These are phyloP conservation scores for Saccharomyces kudriavzevii DNA, from an alignment of 805 yeast genomes.

Conservation along the genomic window DNA sequence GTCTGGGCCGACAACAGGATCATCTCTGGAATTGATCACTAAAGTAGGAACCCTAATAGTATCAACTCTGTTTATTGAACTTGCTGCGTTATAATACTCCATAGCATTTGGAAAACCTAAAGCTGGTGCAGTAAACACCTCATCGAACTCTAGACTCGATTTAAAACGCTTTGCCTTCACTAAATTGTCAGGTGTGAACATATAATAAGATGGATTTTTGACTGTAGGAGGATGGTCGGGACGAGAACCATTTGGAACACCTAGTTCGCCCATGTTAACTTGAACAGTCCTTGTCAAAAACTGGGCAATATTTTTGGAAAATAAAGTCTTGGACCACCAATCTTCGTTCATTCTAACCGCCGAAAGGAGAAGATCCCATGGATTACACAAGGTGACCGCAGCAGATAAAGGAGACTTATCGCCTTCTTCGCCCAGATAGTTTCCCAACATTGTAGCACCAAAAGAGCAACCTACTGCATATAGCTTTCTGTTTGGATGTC, in stretches of 20 bases:
- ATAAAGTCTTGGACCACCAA: constrained; percentile 35
- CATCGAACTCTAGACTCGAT: constrained; percentile 51
- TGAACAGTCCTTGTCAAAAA: constrained; percentile 38
- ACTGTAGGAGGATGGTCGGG: constrained; percentile 12
- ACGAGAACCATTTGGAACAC: constrained; percentile 9
- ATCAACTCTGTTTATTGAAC: constrained; percentile 51
- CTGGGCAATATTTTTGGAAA: constrained; percentile 35
- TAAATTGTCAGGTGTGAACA: constrained; percentile 29
- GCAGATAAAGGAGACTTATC: constrained; percentile 46
- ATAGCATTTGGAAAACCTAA: constrained; percentile 55
- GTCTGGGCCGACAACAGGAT: constrained; percentile 45
- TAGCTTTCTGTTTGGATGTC: constrained; percentile 56
- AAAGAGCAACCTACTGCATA: constrained; percentile 63
- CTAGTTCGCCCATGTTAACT: constrained; percentile 34
- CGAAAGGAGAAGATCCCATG: constrained; percentile 64
- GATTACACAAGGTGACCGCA: constrained; percentile 54
- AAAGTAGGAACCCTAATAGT: constrained; percentile 54
- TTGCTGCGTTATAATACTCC: constrained; percentile 59
- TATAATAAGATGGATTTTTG: constrained; percentile 13
- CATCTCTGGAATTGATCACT: constrained; percentile 54
- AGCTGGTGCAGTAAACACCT: constrained; percentile 48
- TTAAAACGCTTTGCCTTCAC: constrained; percentile 33
- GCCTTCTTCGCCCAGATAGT: constrained; percentile 63
- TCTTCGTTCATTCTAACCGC: constrained; percentile 36
- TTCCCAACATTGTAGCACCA: constrained; percentile 60